A percentile compares a stretch with the other conserved stretches of the same genome.
Conservation (phyloP, 2,329 filamentous ascomycete genomes). For the Aspergillus novoparasiticus region DNA sequence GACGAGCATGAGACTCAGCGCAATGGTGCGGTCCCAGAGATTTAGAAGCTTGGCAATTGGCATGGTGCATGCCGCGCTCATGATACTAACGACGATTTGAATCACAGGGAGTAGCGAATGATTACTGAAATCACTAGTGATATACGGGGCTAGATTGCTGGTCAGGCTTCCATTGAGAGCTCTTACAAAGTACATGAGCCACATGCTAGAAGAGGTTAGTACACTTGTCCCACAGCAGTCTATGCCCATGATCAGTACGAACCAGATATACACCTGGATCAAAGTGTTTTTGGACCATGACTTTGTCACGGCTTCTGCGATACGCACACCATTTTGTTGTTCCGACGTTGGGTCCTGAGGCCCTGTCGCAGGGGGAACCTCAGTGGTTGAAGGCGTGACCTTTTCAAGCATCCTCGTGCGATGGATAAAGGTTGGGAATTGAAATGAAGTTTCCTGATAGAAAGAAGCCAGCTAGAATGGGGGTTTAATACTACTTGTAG, state of each 20-base stretch:
- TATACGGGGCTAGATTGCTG: not conserved
- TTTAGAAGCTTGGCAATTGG: constrained; percentile 65
- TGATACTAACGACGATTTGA: constrained; percentile 56
- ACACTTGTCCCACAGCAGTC: not conserved
- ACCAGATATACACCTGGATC: constrained; percentile 4
- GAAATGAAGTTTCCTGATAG: not conserved
- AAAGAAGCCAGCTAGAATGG: not conserved
- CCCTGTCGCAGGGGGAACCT: not conserved
- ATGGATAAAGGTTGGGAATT: not conserved
- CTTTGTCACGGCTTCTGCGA: constrained; percentile 2
- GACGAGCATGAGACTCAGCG: constrained; percentile 53
- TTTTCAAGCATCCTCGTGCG: not conserved
- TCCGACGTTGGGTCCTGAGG: not conserved
- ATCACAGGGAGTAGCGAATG: constrained; percentile 60
- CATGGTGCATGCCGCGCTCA: constrained; percentile 60
- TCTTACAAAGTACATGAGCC: constrained; percentile 7
- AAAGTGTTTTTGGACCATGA: constrained; percentile 4
- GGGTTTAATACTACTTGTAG: not conserved
- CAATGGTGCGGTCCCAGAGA: constrained; percentile 63
- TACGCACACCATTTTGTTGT: constrained; percentile 3
- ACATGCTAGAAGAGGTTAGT: not conserved
- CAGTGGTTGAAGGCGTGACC: not conserved
- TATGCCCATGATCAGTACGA: no score
- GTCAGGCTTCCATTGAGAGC: not conserved
- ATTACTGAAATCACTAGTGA: constrained; percentile 53